Evolutionary conservation across 257 asterid genomes (phyloP).

Genomic region (Lantana camara): DNA sequence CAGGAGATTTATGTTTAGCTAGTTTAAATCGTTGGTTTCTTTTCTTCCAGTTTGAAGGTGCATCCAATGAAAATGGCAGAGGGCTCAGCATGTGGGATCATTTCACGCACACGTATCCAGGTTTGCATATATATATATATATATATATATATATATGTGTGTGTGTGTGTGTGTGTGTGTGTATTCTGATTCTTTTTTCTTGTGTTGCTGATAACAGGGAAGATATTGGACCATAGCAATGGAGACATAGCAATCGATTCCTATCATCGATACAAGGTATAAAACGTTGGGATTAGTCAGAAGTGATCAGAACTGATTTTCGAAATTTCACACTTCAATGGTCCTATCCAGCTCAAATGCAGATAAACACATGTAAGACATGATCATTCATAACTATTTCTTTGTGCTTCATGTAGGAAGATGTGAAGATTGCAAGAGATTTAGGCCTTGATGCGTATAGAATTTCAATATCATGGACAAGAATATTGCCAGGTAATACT

Average conservation of each 20-base stretch:
- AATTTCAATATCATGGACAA: constrained; percentile 62
- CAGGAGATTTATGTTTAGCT: no score
- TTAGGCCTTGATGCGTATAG: constrained; percentile 48
- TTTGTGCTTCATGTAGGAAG: constrained; percentile 42
- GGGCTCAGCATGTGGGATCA: constrained; percentile 51
- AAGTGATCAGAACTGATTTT: no score
- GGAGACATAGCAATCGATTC: constrained; percentile 55
- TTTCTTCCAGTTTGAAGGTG: constrained; percentile 42
- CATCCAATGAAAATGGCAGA: constrained; percentile 35
- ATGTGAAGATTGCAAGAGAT: constrained; percentile 41
- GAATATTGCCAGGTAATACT: constrained; percentile 48
- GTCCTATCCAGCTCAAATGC: no score
- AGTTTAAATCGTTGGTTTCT: no score
- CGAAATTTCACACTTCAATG: no score
- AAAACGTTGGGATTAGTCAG: no score
- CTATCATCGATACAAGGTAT: constrained; percentile 53
- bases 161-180: neutral
- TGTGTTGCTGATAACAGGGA: constrained; percentile 32
- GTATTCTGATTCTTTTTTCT: neutral
- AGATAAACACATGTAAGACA: no score
- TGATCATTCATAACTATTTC: neutral
- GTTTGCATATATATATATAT: no score
- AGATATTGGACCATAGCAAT: constrained; percentile 42
- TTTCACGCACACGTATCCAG: constrained; percentile 52
- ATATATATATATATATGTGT: no score